Conservation (phyloP, 148 eudicot species). For the Talinum fruticosum region DNA sequence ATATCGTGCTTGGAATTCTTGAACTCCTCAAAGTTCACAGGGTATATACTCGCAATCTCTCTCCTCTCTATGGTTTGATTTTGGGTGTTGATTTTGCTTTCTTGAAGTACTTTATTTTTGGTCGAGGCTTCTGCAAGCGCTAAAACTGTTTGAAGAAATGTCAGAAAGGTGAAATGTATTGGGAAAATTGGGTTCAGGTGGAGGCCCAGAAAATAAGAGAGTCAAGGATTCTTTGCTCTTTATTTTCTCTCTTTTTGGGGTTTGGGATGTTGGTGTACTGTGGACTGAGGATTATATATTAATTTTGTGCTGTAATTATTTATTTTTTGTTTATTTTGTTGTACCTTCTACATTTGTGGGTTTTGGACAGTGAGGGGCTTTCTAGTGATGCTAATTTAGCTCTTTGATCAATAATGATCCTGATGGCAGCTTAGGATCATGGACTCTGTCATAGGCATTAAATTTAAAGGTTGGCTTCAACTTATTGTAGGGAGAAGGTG, state of each 20-base stretch:
- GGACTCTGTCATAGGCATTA: background rate
- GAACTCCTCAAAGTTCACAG: conserved; percentile 78
- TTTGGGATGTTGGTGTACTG: background rate
- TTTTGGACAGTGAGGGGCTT: background rate
- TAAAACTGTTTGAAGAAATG: background rate
- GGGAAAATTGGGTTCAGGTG: background rate
- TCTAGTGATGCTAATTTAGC: background rate
- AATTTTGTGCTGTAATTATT: background rate
- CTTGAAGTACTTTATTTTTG: background rate
- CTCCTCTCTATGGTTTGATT: background rate
- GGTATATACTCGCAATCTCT: conserved; percentile 31
- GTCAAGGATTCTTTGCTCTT: too few species aligned
- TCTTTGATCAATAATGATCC: background rate
- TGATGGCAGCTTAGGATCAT: background rate
- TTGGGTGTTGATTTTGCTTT: background rate
- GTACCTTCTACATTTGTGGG: too few species aligned
- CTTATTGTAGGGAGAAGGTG: background rate
- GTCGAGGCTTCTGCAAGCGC: background rate
- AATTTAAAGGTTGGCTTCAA: background rate
- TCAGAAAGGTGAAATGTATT: background rate
- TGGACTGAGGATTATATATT: background rate
- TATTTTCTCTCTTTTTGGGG: background rate
- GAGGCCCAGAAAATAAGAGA: background rate
- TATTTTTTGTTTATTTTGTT: too few species aligned
- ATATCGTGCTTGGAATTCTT: conserved; percentile 81